Evolutionary conservation across 2,329 filamentous ascomycete genomes (phyloP).

Genomic region (Claviceps capensis): DNA sequence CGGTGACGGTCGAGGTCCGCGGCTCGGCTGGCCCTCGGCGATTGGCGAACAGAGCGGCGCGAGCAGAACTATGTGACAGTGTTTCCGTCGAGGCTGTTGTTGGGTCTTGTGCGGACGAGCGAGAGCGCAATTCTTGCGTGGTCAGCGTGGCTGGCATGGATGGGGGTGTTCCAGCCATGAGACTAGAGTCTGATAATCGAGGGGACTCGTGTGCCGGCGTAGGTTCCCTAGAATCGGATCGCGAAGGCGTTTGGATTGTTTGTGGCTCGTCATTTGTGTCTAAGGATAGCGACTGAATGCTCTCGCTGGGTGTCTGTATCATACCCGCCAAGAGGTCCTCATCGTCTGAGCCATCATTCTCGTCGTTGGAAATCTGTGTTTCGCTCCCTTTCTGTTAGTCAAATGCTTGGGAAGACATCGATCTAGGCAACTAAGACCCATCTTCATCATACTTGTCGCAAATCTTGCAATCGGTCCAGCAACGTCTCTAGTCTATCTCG

Average conservation of each 20-base stretch:
- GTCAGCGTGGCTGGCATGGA: conserved; percentile 16
- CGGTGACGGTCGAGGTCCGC: conserved; percentile 33
- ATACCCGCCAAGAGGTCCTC: conserved; percentile 44
- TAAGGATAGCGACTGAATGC: conserved; percentile 27
- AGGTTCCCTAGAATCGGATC: conserved; percentile 4
- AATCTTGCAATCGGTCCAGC: conserved; percentile 50
- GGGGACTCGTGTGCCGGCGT: conserved; percentile 5
- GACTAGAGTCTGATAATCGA: conserved; percentile 2
- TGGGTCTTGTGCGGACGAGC: conserved; percentile 11
- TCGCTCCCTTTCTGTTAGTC: conserved; percentile 6
- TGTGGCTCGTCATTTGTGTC: conserved; percentile 11
- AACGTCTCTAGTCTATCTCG: conserved; percentile 53
- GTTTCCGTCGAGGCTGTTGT: conserved; percentile 7
- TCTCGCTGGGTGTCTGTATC: conserved; percentile 41
- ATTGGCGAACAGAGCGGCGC: conserved; percentile 31
- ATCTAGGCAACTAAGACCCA: not conserved
- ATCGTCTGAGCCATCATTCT: conserved; percentile 34
- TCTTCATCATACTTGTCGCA: conserved; percentile 41
- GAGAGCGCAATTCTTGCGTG: conserved; percentile 21
- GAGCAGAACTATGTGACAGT: conserved; percentile 21
- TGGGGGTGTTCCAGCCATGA: conserved; percentile 5
- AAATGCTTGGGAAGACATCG: not conserved
- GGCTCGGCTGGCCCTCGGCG: conserved; percentile 22
- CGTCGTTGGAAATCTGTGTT: conserved; percentile 20
- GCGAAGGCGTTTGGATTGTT: conserved; percentile 9